These are phyloP conservation scores for Melampsora larici-populina DNA, from an alignment of 1,284 basidiomycete genomes.

Conservation along the genomic window DNA sequence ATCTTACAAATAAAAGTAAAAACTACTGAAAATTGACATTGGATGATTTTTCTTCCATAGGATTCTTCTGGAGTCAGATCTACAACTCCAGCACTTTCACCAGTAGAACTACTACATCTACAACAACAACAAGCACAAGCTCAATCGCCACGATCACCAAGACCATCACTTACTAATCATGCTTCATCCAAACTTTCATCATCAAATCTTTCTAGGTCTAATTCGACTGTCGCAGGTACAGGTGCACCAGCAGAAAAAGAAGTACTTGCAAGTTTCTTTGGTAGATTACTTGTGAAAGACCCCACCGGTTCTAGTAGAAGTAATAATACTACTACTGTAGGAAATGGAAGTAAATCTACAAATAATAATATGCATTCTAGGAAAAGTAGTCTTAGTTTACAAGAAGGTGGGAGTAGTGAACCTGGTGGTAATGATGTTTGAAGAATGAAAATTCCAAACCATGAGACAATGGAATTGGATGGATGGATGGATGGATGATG, in stretches of 20 bases:
- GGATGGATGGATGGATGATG: too few species aligned
- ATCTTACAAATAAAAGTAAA: too few species aligned
- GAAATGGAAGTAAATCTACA: background rate
- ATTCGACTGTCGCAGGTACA: background rate
- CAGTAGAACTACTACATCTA: constrained; percentile 27
- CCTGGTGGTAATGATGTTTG: background rate
- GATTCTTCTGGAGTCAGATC: background rate
- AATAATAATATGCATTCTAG: background rate
- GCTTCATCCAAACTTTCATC: background rate
- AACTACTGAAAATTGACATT: too few species aligned
- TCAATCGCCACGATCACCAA: constrained; percentile 14
- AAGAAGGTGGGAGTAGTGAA: background rate
- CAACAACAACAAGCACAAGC: constrained; percentile 42
- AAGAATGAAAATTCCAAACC: too few species aligned
- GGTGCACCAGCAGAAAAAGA: constrained; percentile 35
- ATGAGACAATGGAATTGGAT: too few species aligned
- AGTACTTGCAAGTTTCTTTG: constrained; percentile 36
- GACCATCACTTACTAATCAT: background rate
- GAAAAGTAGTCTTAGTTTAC: constrained; percentile 16
- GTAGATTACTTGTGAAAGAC: constrained; percentile 35
- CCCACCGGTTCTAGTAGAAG: constrained; percentile 5
- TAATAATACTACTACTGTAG: background rate
- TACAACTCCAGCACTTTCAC: constrained; percentile 19
- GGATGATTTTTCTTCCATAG: background rate
- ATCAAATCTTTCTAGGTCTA: background rate